Base-by-base conservation (phyloP, 176 grass and related monocot genomes). In the Eleusine coracana region DNA sequence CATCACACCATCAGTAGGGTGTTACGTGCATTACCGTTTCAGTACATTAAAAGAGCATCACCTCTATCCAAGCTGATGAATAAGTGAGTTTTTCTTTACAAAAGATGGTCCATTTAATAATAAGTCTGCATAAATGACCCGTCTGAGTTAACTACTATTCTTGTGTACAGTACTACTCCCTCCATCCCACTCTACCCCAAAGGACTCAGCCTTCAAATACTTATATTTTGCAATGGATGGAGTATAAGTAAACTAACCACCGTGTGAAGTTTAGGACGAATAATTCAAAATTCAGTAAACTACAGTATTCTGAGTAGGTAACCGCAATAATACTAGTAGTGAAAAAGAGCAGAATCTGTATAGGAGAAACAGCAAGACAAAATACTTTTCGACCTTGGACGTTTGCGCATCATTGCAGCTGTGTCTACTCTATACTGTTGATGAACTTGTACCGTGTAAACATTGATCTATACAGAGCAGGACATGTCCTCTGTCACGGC, bases 401-500 rank as follows among this genome's bases (percentile, higher is more conserved):
- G 63, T 17, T 66, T 21, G 78, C 29, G 54, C 66, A 86, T 86
- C 58, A 82, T 78, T 82, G 88, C 73, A 36, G 20, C 3, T 1
- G 44, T 54, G 77, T 81, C 77, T 81, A 66, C 81, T 77, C 56
- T 21, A 60, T 34, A 2, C 31, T 34, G 31, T 42, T 41, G 45
- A 73, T 77, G 56, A 71, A 76, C 54, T 80, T 81, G 87, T 65
- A 67, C 83, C 31, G 31, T 56, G 20, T 46, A 27, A 46, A 65
- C 77, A 82, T 89, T 77, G 72, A 82, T 80, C 31, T 34, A 10
- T 10, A 71, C 82, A 51, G 59, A 18, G 14, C 51, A 71, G 82
- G 52, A 75, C 77, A 69, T 56, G 83, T 82, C 54, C 78, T 81
- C 15, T 9, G 54, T 20, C 77, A 23, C 44, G 21, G 25, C 23